A percentile compares a stretch with the other conserved stretches of the same genome.
Conservation (phyloP, 768 basidiomycete species). For the Tylopilus rubrobrunneus region DNA sequence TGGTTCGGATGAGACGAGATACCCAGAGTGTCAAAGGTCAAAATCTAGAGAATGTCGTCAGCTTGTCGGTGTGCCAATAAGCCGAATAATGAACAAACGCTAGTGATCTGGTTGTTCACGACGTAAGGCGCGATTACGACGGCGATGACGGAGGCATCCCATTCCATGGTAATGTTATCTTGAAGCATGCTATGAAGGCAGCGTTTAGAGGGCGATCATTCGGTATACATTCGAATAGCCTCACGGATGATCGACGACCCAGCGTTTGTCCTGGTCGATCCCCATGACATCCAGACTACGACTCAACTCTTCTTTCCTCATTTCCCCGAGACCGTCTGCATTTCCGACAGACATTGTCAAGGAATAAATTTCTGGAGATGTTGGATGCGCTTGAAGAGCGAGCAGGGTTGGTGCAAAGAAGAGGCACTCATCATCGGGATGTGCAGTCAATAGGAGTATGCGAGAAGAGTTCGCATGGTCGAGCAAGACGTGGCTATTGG, state of each 20-base stretch:
- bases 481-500: conserved; percentile 21
- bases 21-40: conserved; percentile 79
- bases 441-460: conserved; percentile 78
- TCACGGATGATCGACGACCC: conserved; percentile 70
- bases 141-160: conserved; percentile 62
- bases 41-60: conserved; percentile 46
- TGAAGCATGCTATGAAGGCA: conserved; percentile 51
- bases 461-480: conserved; percentile 6
- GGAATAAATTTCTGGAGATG: conserved; percentile 43
- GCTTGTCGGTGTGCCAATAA: not conserved
- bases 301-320: conserved; percentile 55
- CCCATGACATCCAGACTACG: conserved; percentile 68
- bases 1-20: conserved; percentile 90
- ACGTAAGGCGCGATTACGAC: conserved; percentile 58
- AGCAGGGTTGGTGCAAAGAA: conserved; percentile 89
- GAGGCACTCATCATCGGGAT: conserved; percentile 93
- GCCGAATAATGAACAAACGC: conserved; percentile 40
- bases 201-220: conserved; percentile 7
- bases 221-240: conserved; percentile 27
- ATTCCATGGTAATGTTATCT: conserved; percentile 66
- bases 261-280: conserved; percentile 48
- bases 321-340: conserved; percentile 69
- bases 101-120: conserved; percentile 52
- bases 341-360: conserved; percentile 79
- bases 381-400: conserved; percentile 36